phyloP scores from a whole-genome alignment of 768 basidiomycete genomes.

The Agrocybe pediades region DNA sequence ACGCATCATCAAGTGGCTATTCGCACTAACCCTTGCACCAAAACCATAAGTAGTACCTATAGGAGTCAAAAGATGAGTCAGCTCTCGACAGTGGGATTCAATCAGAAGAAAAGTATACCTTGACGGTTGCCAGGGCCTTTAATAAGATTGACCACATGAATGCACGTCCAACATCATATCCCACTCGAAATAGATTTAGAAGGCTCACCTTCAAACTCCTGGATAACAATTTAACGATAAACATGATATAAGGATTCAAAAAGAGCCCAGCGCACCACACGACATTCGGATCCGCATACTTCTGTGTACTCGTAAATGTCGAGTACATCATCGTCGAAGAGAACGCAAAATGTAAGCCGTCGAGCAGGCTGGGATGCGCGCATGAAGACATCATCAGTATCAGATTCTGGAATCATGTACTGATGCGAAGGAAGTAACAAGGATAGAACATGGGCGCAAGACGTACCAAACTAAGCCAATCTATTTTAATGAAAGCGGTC shows the following conservation, averaged over 20 bases:
- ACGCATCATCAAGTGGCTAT: neutral
- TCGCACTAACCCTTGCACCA: slow-evolving; percentile 2
- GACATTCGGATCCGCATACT: no score
- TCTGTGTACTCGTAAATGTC: no score
- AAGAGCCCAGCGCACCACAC: no score
- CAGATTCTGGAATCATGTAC: no score
- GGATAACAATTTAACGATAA: neutral
- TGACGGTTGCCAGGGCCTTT: neutral
- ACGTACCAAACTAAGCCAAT: neutral
- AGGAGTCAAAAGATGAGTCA: neutral
- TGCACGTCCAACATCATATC: neutral
- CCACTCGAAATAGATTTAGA: neutral
- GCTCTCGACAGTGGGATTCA: no score
- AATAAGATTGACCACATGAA: neutral
- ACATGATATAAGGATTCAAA: no score
- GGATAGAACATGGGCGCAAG: neutral
- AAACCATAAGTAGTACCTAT: neutral
- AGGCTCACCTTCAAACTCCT: neutral
- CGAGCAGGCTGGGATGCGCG: no score
- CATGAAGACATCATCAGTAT: no score
- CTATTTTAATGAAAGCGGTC: neutral
- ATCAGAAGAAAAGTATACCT: neutral
- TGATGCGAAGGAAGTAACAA: no score
- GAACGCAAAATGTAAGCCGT: no score
- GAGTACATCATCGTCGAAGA: no score